These are phyloP conservation scores for Zymoseptoria crescenta DNA, from an alignment of 2,329 filamentous ascomycete species.

Conservation along the genomic window DNA sequence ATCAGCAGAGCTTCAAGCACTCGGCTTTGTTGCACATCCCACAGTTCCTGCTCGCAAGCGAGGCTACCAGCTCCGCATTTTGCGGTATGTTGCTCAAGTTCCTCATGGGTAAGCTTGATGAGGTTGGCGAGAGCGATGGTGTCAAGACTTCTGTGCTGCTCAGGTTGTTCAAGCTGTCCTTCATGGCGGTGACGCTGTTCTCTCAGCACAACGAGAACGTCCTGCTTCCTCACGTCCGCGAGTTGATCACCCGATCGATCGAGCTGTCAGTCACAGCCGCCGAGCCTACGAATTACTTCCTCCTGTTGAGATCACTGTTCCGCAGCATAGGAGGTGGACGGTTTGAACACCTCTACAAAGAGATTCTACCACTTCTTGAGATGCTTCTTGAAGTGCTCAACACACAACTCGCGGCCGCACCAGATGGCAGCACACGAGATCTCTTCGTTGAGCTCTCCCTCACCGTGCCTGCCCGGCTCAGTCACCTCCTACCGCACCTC, in stretches of 20 bases:
- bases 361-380: conserved; percentile 89
- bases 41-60: conserved; percentile 97
- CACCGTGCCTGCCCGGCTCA: conserved; percentile 87
- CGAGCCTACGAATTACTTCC: conserved; percentile 98
- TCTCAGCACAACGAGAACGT: conserved; percentile 92
- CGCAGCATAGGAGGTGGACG: conserved; percentile 93
- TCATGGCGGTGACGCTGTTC: conserved; percentile 98
- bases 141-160: conserved; percentile 89
- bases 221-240: conserved; percentile 87
- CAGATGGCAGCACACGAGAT: conserved; percentile 84
- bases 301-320: conserved; percentile 85
- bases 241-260: conserved; percentile 95
- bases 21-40: conserved; percentile 88
- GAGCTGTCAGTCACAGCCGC: conserved; percentile 91
- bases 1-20: conserved; percentile 97
- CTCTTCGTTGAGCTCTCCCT: conserved; percentile 95
- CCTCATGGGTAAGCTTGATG: conserved; percentile 90
- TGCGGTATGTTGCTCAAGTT: conserved; percentile 97
- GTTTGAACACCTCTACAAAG: conserved; percentile 97
- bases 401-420: conserved; percentile 80
- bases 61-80: conserved; percentile 94
- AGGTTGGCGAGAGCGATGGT: conserved; percentile 86
- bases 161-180: conserved; percentile 92
- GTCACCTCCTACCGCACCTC: conserved; percentile 88
- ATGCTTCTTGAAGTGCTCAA: conserved; percentile 98